phyloP scores from a whole-genome alignment of 2,329 filamentous ascomycete species.

The Aspergillus phoenicis region DNA sequence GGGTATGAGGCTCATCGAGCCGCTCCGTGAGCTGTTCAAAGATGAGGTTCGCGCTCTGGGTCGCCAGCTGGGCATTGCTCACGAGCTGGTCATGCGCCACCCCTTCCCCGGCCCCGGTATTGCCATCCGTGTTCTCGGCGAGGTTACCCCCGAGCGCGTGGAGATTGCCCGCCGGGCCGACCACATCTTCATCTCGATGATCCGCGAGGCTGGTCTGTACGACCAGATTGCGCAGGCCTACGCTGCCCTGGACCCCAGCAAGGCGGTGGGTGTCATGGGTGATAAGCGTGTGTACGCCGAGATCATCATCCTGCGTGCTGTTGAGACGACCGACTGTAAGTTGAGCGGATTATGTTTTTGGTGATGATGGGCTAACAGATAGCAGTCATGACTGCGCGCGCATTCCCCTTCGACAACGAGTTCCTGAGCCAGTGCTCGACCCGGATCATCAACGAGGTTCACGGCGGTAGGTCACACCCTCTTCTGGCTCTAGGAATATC shows the following conservation, averaged over 20 bases:
- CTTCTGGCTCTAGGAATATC: background rate
- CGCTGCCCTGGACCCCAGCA: constrained; percentile 67
- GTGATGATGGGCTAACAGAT: background rate
- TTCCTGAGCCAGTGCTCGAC: constrained; percentile 67
- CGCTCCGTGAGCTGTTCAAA: constrained; percentile 78
- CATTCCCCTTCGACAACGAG: constrained; percentile 65
- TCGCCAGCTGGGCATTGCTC: constrained; percentile 68
- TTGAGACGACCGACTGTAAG: constrained; percentile 60
- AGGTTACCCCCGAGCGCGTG: constrained; percentile 77
- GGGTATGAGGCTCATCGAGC: constrained; percentile 64
- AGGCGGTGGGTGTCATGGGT: constrained; percentile 61
- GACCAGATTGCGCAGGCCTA: constrained; percentile 69
- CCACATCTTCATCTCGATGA: constrained; percentile 51
- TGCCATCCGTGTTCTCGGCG: constrained; percentile 78
- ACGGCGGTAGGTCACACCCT: constrained; percentile 48
- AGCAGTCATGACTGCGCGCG: constrained; percentile 70
- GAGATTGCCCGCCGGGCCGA: constrained; percentile 64
- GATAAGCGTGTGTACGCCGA: constrained; percentile 69
- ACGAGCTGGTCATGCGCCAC: constrained; percentile 75
- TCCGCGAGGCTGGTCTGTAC: constrained; percentile 49
- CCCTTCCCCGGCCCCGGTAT: constrained; percentile 71
- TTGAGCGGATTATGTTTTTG: background rate
- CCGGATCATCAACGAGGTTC: constrained; percentile 74
- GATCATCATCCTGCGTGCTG: constrained; percentile 64
- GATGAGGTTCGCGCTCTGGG: constrained; percentile 76